Evolutionary conservation across 225 moss, liverwort and hornwort species (phyloP), one percentile per base, ranked within the genome.

Genomic region (Marchantia polymorpha): DNA sequence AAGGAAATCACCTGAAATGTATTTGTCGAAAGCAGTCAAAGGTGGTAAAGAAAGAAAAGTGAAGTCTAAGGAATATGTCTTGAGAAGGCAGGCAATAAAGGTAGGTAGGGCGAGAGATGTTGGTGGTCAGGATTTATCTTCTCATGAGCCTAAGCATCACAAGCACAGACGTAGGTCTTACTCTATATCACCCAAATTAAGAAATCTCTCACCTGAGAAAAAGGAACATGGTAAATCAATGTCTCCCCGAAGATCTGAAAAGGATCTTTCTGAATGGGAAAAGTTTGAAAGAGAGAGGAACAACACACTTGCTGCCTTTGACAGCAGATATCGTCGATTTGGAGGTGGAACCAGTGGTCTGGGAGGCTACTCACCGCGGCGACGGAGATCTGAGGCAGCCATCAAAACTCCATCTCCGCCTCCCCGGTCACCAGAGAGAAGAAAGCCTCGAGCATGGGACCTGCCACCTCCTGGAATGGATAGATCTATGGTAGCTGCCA

Each of bases 291-390:
- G 2, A 60, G 78, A 83, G 63, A 84, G 81, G 19, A 82, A 83
- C 64, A 63, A 74, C 52, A 73, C 77, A 60, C 68, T 52, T 66
- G 84, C 80, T 47, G 29, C 77, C 15, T 83, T 14, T 50, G 91
- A 91, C 70, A 81, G 27, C 81, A 83, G 78, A n/a, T 89, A 87
- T 72, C 88, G 83, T 0, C 83, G 86, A 4, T 92, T 91, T 83
- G 90, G 89, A 75, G 55, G 58, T 29, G 81, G 88, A 63, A 87
- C 90, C 7, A 96, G 96, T 86, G 96, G 96, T 13, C 85, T 96
- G 64, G 96, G 96, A 6, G 96, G 96, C 0, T 96, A 96, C 68
- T 94, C 94, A 68, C 96, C 96, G 15, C 87, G 96, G 15, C 87
- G 90, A 5, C 78, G 94, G 64, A 90, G 94, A 55, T 88, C 83